Conservation (phyloP, 1,139 yeast genomes). For the Zygoascus meyerae region DNA sequence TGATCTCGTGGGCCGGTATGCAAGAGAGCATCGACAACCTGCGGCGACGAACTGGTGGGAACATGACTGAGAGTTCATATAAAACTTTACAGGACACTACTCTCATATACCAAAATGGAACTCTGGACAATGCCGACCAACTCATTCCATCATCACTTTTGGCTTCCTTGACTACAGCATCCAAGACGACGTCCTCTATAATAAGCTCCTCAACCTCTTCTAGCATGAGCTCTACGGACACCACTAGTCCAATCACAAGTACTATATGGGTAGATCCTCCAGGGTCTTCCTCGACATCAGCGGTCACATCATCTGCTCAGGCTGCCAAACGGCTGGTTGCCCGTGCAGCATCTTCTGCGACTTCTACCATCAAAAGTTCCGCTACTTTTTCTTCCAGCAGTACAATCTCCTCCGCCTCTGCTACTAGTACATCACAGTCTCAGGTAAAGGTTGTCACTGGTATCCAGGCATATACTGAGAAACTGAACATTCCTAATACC, state of each 20-base stretch:
- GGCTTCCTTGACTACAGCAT: not conserved
- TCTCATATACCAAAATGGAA: conserved; percentile 21
- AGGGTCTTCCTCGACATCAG: conserved; percentile 1
- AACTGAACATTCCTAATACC: conserved; percentile 29
- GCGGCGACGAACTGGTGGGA: conserved; percentile 31
- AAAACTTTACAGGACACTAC: conserved; percentile 21
- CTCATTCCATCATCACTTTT: conserved; percentile 7
- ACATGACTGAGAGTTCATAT: conserved; percentile 23
- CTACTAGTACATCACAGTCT: conserved; percentile 3
- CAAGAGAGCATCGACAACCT: conserved; percentile 30
- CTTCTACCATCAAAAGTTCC: not conserved
- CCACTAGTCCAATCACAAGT: conserved; percentile 8
- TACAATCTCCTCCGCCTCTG: not conserved
- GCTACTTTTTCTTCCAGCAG: not conserved
- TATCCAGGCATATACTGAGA: conserved; percentile 29
- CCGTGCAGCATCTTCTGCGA: conserved; percentile 3
- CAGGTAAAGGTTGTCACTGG: conserved; percentile 27
- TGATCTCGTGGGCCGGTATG: conserved; percentile 30
- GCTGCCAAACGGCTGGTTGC: conserved; percentile 6
- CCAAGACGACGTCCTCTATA: not conserved
- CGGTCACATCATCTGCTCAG: not conserved
- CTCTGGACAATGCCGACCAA: conserved; percentile 6
- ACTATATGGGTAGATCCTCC: conserved; percentile 9
- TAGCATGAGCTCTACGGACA: conserved; percentile 4
- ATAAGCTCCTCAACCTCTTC: conserved; percentile 2